Base-by-base conservation (phyloP, 257 asterid genomes). In the Gentiana dahurica region DNA sequence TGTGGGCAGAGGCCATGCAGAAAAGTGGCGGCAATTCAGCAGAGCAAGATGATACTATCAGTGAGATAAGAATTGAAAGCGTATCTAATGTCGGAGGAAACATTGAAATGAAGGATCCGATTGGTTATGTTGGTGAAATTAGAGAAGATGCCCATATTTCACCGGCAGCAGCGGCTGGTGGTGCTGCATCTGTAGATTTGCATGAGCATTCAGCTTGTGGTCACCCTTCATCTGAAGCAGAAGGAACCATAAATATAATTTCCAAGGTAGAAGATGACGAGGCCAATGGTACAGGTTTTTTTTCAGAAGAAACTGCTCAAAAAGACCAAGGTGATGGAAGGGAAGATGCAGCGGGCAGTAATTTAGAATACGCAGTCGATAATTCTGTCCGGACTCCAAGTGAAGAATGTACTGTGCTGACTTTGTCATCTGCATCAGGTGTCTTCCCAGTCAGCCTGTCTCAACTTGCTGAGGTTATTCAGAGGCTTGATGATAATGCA, bases 1-100 rank as follows among this genome's bases (percentile, higher is more conserved):
- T 55, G 71, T 82, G 82, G 85, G 70, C 85, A 88, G 97, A 94
- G 86, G 73, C 85, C 56, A 75, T 77, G 89, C 94, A 83, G 94
- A 89, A 78, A 66, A 73, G 75, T 71, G 81, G 73, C 69, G 52
- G 69, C 80, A 71, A 88, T 65, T 66, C 74, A 70, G 60, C 68
- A 51, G 60, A 53, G 70, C 81, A 81, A 71, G 77, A 44, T 68
- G 82, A 71, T 65, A 54, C 65, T 58, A 67, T 63, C 58, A 59
- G 53, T 72, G 71, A 66, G 65, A 63, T 70, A 32, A 67, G 61
- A 61, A 53, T 61, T 37, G 86, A 75, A 73, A 80, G 61, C 61
- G 78, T 62, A 67, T 62, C 47, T 50, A 62, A 68, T 56, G 67
- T 54, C 58, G 68, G 63, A 48, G 82, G 72, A 53, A 71, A 65